phyloP scores from a whole-genome alignment of 2,329 filamentous ascomycete species.

The Nothophaeocryptopus gaeumannii region DNA sequence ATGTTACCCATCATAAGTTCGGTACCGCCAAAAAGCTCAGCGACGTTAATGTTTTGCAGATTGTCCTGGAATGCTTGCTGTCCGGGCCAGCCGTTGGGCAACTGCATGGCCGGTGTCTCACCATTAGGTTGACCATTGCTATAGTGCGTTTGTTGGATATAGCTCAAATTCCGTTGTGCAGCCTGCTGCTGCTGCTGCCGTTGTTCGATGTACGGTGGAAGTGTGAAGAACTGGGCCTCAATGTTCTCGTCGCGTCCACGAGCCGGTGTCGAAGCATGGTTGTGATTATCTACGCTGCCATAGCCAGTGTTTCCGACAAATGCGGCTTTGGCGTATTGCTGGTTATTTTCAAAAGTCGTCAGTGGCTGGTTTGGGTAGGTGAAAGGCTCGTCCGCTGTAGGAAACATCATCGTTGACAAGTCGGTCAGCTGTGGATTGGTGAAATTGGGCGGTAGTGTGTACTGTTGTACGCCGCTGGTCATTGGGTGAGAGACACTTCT shows the following conservation, averaged over 20 bases:
- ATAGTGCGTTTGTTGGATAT: constrained; percentile 20
- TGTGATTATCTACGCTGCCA: constrained; percentile 14
- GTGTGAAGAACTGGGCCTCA: constrained; percentile 69
- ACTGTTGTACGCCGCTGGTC: constrained; percentile 21
- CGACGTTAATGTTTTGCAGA: constrained; percentile 35
- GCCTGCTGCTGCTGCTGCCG: constrained; percentile 27
- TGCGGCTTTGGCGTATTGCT: constrained; percentile 35
- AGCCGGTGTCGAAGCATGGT: constrained; percentile 12
- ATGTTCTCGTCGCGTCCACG: constrained; percentile 54
- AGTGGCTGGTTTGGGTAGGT: constrained; percentile 75
- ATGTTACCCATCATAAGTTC: constrained; percentile 27
- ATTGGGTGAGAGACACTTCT: constrained; percentile 22
- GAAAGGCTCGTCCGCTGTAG: constrained; percentile 66
- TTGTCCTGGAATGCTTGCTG: constrained; percentile 30
- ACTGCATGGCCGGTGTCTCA: constrained; percentile 16
- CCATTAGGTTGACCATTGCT: constrained; percentile 19
- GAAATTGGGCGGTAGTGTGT: constrained; percentile 28
- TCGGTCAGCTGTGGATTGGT: constrained; percentile 58
- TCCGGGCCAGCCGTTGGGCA: constrained; percentile 17
- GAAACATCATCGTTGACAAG: constrained; percentile 76
- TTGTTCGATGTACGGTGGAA: constrained; percentile 69
- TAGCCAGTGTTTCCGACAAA: constrained; percentile 16
- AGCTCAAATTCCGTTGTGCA: constrained; percentile 19
- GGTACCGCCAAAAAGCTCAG: constrained; percentile 37
- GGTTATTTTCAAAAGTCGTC: constrained; percentile 53